Percentiles rank a stretch among this genome's conserved stretches.
These are phyloP conservation scores for Naumovozyma dairenensis DNA, from an alignment of 805 yeast genomes.

Conservation along the genomic window DNA sequence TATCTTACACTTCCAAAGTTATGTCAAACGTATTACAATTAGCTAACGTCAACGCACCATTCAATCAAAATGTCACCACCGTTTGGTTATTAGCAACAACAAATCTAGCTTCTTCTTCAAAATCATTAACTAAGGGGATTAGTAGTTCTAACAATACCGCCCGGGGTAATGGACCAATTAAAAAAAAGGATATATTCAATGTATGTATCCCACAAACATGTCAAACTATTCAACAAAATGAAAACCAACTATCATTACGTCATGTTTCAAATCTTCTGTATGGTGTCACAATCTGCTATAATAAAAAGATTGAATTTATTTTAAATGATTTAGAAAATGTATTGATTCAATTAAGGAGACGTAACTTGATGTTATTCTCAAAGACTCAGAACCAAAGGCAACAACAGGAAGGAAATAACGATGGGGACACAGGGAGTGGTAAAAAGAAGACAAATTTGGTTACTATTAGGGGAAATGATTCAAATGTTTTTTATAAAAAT, in stretches of 20 bases:
- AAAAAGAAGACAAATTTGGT: too few relatives aligned
- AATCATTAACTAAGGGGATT: neutral
- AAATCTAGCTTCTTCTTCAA: neutral
- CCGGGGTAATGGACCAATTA: slow-evolving; percentile 6
- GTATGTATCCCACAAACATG: slow-evolving; percentile 28
- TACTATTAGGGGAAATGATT: neutral
- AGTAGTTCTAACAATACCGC: neutral
- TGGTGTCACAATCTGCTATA: slow-evolving; percentile 27
- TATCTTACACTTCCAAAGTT: neutral
- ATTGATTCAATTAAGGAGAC: slow-evolving; percentile 16
- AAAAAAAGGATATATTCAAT: slow-evolving; percentile 24
- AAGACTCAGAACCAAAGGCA: neutral
- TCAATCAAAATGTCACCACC: slow-evolving; percentile 16
- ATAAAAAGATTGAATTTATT: slow-evolving; percentile 25
- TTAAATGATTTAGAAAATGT: slow-evolving; percentile 20
- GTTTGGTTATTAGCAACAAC: slow-evolving; percentile 25
- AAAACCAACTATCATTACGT: slow-evolving; percentile 17
- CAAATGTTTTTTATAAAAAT: slow-evolving; percentile 8
- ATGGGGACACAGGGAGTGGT: neutral
- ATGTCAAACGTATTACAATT: neutral
- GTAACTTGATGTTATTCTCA: neutral
- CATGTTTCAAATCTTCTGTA: slow-evolving; percentile 23
- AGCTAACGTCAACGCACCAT: neutral
- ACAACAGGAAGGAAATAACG: neutral
- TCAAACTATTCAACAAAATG: slow-evolving; percentile 14